A percentile compares a stretch with the other conserved stretches of the same genome.
Evolutionary conservation across 2,329 filamentous ascomycete genomes (phyloP).

Genomic region (Diplodia seriata): DNA sequence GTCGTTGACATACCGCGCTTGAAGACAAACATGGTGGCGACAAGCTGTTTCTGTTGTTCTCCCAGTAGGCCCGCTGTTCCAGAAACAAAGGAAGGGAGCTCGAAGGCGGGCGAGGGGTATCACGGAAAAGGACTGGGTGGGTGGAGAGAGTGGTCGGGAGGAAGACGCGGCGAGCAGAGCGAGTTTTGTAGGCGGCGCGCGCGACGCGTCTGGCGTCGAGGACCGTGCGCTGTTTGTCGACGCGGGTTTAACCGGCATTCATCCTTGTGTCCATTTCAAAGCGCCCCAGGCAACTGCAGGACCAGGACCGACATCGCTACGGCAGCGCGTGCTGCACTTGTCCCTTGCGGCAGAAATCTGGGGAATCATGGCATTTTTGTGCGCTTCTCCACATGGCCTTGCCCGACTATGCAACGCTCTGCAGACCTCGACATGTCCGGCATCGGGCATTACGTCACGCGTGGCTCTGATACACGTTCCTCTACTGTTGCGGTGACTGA

Average conservation of each 20-base stretch:
- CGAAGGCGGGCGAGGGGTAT: conserved; percentile 29
- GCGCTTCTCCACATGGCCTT: conserved; percentile 11
- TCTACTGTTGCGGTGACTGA: not conserved
- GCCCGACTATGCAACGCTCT: not conserved
- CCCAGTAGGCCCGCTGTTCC: conserved; percentile 16
- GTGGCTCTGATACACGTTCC: conserved; percentile 10
- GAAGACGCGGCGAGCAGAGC: conserved; percentile 23
- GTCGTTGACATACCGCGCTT: conserved; percentile 49
- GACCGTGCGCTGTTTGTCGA: conserved; percentile 18
- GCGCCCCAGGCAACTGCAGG: not conserved
- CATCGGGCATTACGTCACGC: conserved; percentile 29
- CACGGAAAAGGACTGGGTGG: conserved; percentile 6
- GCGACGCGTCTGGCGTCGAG: conserved; percentile 29
- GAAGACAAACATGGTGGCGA: conserved; percentile 48
- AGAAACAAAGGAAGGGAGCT: conserved; percentile 13
- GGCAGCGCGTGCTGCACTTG: too few species aligned
- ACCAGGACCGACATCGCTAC: conserved; percentile 9
- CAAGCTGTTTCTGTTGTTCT: conserved; percentile 20
- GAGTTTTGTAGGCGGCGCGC: conserved; percentile 29
- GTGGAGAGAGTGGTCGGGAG: conserved; percentile 16
- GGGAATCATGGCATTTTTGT: not conserved
- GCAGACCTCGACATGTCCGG: conserved; percentile 21
- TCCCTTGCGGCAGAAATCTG: conserved; percentile 8
- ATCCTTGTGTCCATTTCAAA: not conserved
- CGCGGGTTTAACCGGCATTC: conserved; percentile 1